Evolutionary conservation across 768 basidiomycete species (phyloP).

Genomic region (Boletus tylopilopsis): DNA sequence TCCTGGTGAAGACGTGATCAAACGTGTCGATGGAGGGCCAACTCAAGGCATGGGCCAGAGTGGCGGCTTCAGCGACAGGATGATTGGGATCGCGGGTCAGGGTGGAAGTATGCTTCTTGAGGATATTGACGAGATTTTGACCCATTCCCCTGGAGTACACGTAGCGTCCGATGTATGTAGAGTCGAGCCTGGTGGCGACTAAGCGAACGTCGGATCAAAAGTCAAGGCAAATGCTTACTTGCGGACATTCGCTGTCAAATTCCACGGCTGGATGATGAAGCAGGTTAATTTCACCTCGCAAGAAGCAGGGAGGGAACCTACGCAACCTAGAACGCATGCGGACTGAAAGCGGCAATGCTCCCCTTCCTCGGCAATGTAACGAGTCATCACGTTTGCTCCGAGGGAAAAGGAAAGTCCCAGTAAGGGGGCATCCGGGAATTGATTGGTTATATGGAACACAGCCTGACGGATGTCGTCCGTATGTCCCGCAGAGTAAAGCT

Average conservation of each 20-base stretch:
- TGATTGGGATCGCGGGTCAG: slow-evolving; percentile 52
- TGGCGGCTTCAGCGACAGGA: slow-evolving; percentile 45
- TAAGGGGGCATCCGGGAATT: slow-evolving; percentile 77
- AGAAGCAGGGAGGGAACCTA: slow-evolving; percentile 37
- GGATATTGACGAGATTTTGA: slow-evolving; percentile 58
- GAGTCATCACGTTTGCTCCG: slow-evolving; percentile 86
- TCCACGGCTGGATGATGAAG: slow-evolving; percentile 43
- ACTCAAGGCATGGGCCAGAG: slow-evolving; percentile 44
- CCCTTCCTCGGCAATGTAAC: slow-evolving; percentile 86
- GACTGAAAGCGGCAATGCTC: slow-evolving; percentile 55
- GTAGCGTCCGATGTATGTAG: slow-evolving; percentile 51
- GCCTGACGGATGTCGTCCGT: slow-evolving; percentile 88
- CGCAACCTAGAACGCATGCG: slow-evolving; percentile 71
- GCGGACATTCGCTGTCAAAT: slow-evolving; percentile 35
- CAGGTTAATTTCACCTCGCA: slow-evolving; percentile 7
- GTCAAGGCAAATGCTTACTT: slow-evolving; percentile 26
- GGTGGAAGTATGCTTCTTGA: slow-evolving; percentile 47
- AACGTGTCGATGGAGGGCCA: slow-evolving; percentile 54
- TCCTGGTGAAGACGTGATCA: slow-evolving; percentile 60
- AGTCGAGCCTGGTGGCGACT: slow-evolving; percentile 44
- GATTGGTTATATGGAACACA: slow-evolving; percentile 65
- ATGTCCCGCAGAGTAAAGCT: slow-evolving; percentile 84
- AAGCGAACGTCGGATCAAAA: slow-evolving; percentile 5
- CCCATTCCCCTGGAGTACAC: slow-evolving; percentile 82
- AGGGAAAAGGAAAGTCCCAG: slow-evolving; percentile 91